Conservation (phyloP, 176 grass and related monocot species). For the Zizania latifolia region DNA sequence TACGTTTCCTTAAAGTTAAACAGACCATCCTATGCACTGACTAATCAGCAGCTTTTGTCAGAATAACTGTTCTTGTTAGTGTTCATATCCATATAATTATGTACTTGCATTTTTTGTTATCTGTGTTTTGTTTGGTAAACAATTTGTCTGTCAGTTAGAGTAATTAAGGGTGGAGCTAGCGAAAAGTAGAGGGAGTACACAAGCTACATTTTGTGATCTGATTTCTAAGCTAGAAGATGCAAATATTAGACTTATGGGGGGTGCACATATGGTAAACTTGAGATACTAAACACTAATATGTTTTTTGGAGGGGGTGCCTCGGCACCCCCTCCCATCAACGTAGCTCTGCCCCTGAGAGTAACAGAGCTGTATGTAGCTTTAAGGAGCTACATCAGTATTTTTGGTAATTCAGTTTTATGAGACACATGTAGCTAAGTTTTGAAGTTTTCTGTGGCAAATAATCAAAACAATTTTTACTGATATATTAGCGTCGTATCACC, state of each 20-base stretch:
- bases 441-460: not conserved
- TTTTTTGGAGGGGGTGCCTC: too few species aligned
- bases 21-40: not conserved
- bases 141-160: not conserved
- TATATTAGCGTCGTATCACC: not conserved
- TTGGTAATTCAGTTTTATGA: not conserved
- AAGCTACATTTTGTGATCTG: too few species aligned
- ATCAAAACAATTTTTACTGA: not conserved
- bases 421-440: not conserved
- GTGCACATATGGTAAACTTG: too few species aligned
- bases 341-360: too few species aligned
- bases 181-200: too few species aligned
- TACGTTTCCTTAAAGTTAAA: not conserved
- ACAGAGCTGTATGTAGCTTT: not conserved
- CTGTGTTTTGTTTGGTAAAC: too few species aligned
- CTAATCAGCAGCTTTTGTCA: not conserved
- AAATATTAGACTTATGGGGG: too few species aligned
- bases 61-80: not conserved
- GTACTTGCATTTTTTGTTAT: not conserved
- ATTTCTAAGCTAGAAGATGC: too few species aligned
- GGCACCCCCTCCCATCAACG: too few species aligned
- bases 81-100: not conserved
- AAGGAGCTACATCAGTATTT: not conserved
- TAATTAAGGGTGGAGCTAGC: too few species aligned
- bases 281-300: too few species aligned